A percentile compares a stretch with the other conserved stretches of the same genome.
phyloP scores from a whole-genome alignment of 768 basidiomycete genomes.

The Daedalea quercina region DNA sequence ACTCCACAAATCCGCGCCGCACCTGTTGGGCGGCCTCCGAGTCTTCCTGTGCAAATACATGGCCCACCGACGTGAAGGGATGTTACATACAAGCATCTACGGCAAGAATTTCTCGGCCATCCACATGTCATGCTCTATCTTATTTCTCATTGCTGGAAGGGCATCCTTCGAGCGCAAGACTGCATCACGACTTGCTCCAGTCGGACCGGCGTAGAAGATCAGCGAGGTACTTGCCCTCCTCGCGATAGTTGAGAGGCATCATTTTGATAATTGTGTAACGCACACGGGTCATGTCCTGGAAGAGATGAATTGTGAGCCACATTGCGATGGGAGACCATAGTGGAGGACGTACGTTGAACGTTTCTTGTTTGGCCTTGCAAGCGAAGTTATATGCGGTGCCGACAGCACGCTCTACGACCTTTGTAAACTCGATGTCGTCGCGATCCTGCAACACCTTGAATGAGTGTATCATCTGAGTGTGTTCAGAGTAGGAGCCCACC shows the following conservation, averaged over 20 bases:
- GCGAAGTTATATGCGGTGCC: slow-evolving; percentile 76
- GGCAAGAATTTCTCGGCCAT: too few species aligned
- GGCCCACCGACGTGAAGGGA: too few species aligned
- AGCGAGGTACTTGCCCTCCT: slow-evolving; percentile 53
- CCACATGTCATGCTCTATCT: too few species aligned
- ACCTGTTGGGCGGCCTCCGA: too few species aligned
- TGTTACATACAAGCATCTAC: too few species aligned
- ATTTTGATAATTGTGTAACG: slow-evolving; percentile 78
- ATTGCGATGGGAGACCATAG: not conserved
- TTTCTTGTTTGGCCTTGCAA: slow-evolving; percentile 83
- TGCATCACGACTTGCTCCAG: not conserved
- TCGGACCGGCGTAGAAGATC: slow-evolving; percentile 36
- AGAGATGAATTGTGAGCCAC: not conserved
- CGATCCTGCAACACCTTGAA: slow-evolving; percentile 37
- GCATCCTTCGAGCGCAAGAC: too few species aligned
- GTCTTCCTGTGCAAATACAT: too few species aligned
- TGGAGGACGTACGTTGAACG: slow-evolving; percentile 58
- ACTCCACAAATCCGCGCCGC: too few species aligned
- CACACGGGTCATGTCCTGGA: slow-evolving; percentile 72
- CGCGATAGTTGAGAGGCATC: slow-evolving; percentile 56
- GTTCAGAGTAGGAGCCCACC: slow-evolving; percentile 29
- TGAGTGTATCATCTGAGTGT: not conserved
- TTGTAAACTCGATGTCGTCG: slow-evolving; percentile 52
- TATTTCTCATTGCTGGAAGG: too few species aligned
- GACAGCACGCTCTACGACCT: slow-evolving; percentile 53